phyloP scores from a whole-genome alignment of 2,329 filamentous ascomycete species.

The Fusarium austroafricanum region DNA sequence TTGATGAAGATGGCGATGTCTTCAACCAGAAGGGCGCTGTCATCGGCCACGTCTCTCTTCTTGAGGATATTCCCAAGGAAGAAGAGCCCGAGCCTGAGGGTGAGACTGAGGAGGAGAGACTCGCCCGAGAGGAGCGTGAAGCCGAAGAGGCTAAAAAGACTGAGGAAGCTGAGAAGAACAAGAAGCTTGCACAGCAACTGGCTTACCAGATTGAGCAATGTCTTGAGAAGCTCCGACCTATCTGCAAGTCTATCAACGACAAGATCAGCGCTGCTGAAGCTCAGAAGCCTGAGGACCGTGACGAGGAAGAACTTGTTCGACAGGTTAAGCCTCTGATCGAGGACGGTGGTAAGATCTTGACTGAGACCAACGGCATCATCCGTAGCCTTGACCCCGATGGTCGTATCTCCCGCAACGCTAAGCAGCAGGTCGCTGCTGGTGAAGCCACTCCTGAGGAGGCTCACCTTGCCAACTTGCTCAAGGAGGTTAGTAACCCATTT shows the following conservation, averaged over 20 bases:
- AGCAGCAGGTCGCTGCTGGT: constrained; percentile 82
- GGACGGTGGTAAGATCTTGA: constrained; percentile 82
- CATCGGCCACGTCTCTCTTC: constrained; percentile 74
- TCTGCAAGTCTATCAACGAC: constrained; percentile 88
- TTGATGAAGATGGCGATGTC: constrained; percentile 78
- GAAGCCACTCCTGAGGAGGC: constrained; percentile 77
- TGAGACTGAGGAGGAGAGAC: constrained; percentile 58
- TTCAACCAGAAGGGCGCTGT: constrained; percentile 75
- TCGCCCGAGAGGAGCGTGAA: constrained; percentile 50
- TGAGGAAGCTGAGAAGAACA: constrained; percentile 72
- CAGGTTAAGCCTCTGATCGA: constrained; percentile 90
- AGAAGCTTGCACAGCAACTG: constrained; percentile 83
- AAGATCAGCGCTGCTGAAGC: constrained; percentile 84
- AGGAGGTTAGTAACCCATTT: constrained; percentile 65
- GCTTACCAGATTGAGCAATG: constrained; percentile 78
- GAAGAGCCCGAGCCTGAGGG: constrained; percentile 59
- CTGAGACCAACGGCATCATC: constrained; percentile 87
- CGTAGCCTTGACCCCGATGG: constrained; percentile 91
- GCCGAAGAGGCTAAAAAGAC: constrained; percentile 60
- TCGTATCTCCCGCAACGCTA: constrained; percentile 84
- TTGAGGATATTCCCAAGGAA: constrained; percentile 66
- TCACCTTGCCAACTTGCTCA: constrained; percentile 83
- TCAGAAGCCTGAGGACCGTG: constrained; percentile 85
- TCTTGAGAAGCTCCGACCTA: constrained; percentile 84
- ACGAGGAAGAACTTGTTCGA: constrained; percentile 89